phyloP scores from a whole-genome alignment of 2,329 filamentous ascomycete species.

The Alternaria solani region DNA sequence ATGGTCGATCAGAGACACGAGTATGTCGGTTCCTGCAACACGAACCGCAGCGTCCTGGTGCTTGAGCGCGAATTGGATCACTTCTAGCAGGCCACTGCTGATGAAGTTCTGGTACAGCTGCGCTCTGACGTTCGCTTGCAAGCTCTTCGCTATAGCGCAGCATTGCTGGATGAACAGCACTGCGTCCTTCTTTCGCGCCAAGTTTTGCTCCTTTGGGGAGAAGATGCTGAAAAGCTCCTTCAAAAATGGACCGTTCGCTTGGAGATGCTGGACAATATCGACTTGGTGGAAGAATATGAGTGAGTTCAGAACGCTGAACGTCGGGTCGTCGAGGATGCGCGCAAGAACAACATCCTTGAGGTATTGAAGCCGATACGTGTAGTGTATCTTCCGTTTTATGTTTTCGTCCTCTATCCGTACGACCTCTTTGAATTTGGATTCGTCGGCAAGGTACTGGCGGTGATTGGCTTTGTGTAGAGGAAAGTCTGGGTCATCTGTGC shows the following conservation, averaged over 20 bases:
- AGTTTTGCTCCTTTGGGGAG: conserved; percentile 67
- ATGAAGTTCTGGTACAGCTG: conserved; percentile 91
- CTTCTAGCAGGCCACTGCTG: conserved; percentile 81
- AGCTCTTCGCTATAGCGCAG: conserved; percentile 90
- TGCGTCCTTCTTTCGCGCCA: conserved; percentile 85
- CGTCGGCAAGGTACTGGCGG: conserved; percentile 86
- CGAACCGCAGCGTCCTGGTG: conserved; percentile 84
- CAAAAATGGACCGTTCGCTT: conserved; percentile 78
- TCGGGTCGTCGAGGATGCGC: conserved; percentile 94
- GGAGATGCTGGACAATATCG: conserved; percentile 95
- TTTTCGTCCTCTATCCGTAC: conserved; percentile 85
- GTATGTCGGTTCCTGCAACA: conserved; percentile 90
- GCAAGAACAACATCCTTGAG: conserved; percentile 98
- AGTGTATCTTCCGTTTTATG: conserved; percentile 90
- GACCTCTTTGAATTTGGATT: conserved; percentile 94
- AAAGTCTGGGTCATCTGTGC: conserved; percentile 87
- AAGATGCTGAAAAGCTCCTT: conserved; percentile 91
- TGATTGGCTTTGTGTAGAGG: conserved; percentile 98
- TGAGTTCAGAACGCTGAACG: conserved; percentile 95
- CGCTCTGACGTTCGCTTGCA: conserved; percentile 83
- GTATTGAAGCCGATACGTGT: conserved; percentile 94
- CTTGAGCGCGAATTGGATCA: conserved; percentile 90
- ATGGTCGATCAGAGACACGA: conserved; percentile 94
- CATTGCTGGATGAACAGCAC: conserved; percentile 98
- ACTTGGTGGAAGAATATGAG: conserved; percentile 99